Evolutionary conservation across 768 basidiomycete genomes (phyloP), one percentile per base, ranked within the genome.

Genomic region (Lyophyllum semitale): DNA sequence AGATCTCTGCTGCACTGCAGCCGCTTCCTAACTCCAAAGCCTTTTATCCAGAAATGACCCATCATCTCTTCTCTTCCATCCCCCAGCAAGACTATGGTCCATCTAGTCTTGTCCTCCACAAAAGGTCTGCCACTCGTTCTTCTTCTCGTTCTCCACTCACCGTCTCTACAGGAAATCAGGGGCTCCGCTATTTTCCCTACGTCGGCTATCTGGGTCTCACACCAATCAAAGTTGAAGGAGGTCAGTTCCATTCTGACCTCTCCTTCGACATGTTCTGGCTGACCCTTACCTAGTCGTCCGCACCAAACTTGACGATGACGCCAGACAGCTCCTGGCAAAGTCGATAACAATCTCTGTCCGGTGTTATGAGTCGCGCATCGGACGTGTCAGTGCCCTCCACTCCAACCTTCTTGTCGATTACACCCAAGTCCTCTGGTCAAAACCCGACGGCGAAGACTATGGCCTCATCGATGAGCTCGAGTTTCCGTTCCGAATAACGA

Each of bases 171-270:
- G 88, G 86, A 64, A 91, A 89, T 70, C 76, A 83, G 60, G 83
- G 83, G 57, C 77, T 82, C 54, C 81, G 84, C 52, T 87, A 80
- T 71, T 93, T 90, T 70, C 91, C 92, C 47, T 76, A 84, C 77
- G 71, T 74, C 51, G 92, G 92, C 66, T 88, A 84, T 72, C 85
- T 93, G 60, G 92, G 89, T 60, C 79, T 94, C 65, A 92, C 89
- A 41, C 84, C 88, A 53, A 75, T 93, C 72, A 83, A 80, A 64
- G 81, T 91, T 63, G 88, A 91, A 73, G 92, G 92, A 70, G 71
- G 87, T 86, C 54, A 62, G 84, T 79, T 18, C 44, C 43, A 42
- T 22, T 57, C 42, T 48, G 17, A 3, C 15, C 5, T 55, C 40
- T 13, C 42, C 23, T 43, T 56, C 42, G 53, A n/a, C 41, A 58